Conservation (phyloP, 192 early-diverging fungal species). For the Podila horticola region DNA sequence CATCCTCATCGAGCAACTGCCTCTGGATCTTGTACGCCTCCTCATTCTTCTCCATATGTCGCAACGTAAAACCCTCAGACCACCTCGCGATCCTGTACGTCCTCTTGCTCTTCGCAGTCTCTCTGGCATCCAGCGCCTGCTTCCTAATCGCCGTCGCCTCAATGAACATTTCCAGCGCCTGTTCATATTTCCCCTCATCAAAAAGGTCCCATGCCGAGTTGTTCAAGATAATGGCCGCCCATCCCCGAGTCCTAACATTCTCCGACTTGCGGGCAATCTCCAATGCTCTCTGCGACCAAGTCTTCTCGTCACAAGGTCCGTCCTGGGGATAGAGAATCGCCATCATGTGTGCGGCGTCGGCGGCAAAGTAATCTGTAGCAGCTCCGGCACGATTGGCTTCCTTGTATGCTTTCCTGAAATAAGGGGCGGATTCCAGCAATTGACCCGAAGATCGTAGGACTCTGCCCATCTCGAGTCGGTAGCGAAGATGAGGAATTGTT, state of each 20-base stretch:
- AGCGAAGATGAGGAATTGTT: slow-evolving; percentile 10
- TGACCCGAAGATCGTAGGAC: slow-evolving; percentile 6
- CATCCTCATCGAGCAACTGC: slow-evolving; percentile 9
- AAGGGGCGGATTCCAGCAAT: slow-evolving; percentile 4
- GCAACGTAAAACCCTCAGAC: slow-evolving; percentile 10
- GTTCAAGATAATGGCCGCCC: slow-evolving; percentile 28
- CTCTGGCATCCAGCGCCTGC: slow-evolving; percentile 2
- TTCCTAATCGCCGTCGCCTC: slow-evolving; percentile 15
- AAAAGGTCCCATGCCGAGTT: slow-evolving; percentile 19
- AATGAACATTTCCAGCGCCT: slow-evolving; percentile 6
- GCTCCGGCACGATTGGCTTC: slow-evolving; percentile 3
- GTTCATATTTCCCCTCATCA: slow-evolving; percentile 8
- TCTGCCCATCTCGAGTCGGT: slow-evolving; percentile 15
- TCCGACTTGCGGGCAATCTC: slow-evolving; percentile 12
- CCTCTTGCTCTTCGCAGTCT: slow-evolving; percentile 7
- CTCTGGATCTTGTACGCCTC: slow-evolving; percentile 20
- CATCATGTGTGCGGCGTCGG: slow-evolving; percentile 17
- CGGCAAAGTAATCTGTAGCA: slow-evolving; percentile 9
- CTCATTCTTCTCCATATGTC: slow-evolving; percentile 13
- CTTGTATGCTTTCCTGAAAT: slow-evolving; percentile 9
- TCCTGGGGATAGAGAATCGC: slow-evolving; percentile 9
- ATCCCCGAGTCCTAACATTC: slow-evolving; percentile 1
- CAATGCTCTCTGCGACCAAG: slow-evolving; percentile 14
- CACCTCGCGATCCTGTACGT: slow-evolving; percentile 16
- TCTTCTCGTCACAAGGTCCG: slow-evolving; percentile 10